Percentiles rank a stretch among this genome's conserved stretches.
Evolutionary conservation across 2,329 filamentous ascomycete species (phyloP).

Genomic region (Colletotrichum sp.): DNA sequence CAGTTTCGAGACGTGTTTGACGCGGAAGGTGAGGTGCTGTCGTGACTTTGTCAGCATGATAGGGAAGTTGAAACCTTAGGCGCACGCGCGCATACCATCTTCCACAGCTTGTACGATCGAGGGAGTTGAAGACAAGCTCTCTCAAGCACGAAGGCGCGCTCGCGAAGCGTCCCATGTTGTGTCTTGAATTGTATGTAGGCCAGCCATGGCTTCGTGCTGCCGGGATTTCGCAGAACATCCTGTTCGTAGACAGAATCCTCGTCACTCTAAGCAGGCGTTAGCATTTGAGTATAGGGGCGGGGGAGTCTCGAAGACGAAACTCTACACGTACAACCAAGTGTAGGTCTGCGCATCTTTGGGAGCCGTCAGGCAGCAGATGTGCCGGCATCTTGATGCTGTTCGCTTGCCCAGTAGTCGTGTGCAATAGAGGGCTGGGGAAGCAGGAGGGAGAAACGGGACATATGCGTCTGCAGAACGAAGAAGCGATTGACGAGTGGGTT

Average conservation of each 20-base stretch:
- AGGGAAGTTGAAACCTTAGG: neutral
- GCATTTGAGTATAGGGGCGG: neutral
- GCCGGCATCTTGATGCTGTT: slow-evolving; percentile 16
- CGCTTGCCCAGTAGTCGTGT: neutral
- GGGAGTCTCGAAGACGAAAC: neutral
- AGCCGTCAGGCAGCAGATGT: slow-evolving; percentile 32
- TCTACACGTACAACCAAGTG: slow-evolving; percentile 50
- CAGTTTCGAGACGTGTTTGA: slow-evolving; percentile 79
- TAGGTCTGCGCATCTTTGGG: slow-evolving; percentile 50
- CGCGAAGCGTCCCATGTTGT: slow-evolving; percentile 81
- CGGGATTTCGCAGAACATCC: slow-evolving; percentile 85
- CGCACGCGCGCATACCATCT: slow-evolving; percentile 65
- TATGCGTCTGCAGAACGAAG: neutral
- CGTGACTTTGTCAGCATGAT: neutral
- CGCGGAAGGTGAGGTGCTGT: slow-evolving; percentile 85
- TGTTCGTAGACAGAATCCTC: slow-evolving; percentile 97
- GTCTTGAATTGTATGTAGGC: slow-evolving; percentile 91
- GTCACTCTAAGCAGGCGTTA: slow-evolving; percentile 63
- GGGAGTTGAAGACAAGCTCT: slow-evolving; percentile 89
- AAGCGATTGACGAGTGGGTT: neutral
- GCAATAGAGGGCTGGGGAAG: neutral
- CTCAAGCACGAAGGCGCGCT: slow-evolving; percentile 89
- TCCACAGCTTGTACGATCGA: slow-evolving; percentile 98
- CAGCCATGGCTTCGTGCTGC: slow-evolving; percentile 92
- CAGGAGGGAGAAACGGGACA: neutral